Conservation (phyloP, 768 basidiomycete species). For the Amanita muscaria region DNA sequence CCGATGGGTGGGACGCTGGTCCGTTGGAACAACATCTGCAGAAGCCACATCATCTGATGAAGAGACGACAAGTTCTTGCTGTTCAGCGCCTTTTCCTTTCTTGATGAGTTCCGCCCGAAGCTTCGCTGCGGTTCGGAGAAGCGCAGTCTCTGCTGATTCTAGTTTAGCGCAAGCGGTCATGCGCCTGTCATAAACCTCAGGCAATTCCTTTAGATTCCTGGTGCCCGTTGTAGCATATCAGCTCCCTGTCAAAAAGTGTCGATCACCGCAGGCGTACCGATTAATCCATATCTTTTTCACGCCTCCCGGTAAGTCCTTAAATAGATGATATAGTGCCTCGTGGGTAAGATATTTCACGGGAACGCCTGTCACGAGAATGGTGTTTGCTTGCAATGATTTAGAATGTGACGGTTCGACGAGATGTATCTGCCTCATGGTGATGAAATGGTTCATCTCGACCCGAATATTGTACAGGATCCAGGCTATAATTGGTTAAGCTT, state of each 20-base stretch:
- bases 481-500: conserved; percentile 30
- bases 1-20: conserved; percentile 72
- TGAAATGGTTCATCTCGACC: conserved; percentile 72
- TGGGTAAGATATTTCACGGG: conserved; percentile 72
- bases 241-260: background rate
- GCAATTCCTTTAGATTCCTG: conserved; percentile 84
- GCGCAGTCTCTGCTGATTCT: conserved; percentile 74
- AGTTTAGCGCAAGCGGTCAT: conserved; percentile 67
- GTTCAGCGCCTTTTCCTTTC: conserved; percentile 28
- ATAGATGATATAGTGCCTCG: conserved; percentile 54
- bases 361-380: conserved; percentile 86
- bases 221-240: background rate
- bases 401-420: conserved; percentile 70
- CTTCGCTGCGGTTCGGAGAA: conserved; percentile 72
- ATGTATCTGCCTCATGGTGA: conserved; percentile 72
- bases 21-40: conserved; percentile 43
- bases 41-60: conserved; percentile 15
- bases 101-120: conserved; percentile 49
- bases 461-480: conserved; percentile 85
- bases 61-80: conserved; percentile 17
- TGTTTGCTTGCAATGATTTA: conserved; percentile 76
- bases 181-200: conserved; percentile 72
- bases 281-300: conserved; percentile 91
- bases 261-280: conserved; percentile 34
- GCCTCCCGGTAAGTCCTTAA: conserved; percentile 82